phyloP scores from a whole-genome alignment of 108 stramenopile genomes.

The Chaetoceros muelleri region DNA sequence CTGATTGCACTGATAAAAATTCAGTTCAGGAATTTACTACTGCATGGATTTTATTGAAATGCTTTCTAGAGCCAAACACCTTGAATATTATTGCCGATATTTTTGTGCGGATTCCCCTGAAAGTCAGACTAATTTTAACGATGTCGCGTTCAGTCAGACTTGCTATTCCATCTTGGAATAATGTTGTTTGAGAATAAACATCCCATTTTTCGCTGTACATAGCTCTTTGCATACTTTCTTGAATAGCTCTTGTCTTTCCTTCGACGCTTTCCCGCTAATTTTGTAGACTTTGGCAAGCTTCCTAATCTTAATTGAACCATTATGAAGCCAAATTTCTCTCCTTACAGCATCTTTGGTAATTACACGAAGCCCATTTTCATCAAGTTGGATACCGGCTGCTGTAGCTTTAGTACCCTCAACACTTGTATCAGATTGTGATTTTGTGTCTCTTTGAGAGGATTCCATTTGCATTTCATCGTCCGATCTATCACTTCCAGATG shows the following conservation, averaged over 20 bases:
- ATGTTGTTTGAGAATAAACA: conserved; percentile 78
- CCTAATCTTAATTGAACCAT: conserved; percentile 60
- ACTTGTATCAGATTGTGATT: conserved; percentile 1
- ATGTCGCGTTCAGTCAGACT: no score
- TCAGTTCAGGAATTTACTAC: no score
- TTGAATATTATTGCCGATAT: no score
- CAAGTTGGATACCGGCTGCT: conserved; percentile 34
- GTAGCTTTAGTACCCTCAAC: conserved; percentile 1
- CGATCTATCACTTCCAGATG: conserved; percentile 10
- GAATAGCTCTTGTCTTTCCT: conserved; percentile 46
- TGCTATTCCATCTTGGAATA: conserved; percentile 29
- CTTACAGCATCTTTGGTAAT: conserved; percentile 64
- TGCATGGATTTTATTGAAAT: no score
- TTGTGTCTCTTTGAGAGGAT: conserved; percentile 2
- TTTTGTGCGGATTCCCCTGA: no score
- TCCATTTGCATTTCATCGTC: conserved; percentile 21
- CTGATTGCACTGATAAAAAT: no score
- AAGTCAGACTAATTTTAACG: no score
- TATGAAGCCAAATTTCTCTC: conserved; percentile 74
- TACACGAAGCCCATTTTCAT: conserved; percentile 62
- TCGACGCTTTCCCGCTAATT: conserved; percentile 45
- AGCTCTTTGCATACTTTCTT: conserved; percentile 52
- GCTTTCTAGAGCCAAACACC: no score
- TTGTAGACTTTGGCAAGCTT: conserved; percentile 73
- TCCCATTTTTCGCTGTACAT: conserved; percentile 55